These are phyloP conservation scores for Pancytospora philotis DNA, from an alignment of 371 early-diverging fungal species.

Conservation along the genomic window DNA sequence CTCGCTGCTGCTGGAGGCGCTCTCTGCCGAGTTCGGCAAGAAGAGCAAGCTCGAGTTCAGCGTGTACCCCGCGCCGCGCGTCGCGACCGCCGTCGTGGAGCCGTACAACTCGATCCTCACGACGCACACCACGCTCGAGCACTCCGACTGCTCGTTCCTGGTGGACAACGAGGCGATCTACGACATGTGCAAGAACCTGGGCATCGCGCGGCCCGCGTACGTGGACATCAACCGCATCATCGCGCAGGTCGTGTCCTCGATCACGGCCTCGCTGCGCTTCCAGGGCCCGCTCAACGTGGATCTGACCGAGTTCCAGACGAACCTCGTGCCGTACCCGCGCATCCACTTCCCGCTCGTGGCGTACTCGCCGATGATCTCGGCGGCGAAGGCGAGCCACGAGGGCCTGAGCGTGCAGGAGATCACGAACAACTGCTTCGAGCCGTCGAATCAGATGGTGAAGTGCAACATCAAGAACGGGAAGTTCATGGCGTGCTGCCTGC, in stretches of 20 bases:
- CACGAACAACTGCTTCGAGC: slow-evolving; percentile 80
- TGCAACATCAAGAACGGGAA: slow-evolving; percentile 82
- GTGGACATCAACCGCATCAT: slow-evolving; percentile 91
- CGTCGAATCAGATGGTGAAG: slow-evolving; percentile 86
- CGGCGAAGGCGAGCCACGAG: slow-evolving; percentile 79
- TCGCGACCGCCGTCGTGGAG: slow-evolving; percentile 91
- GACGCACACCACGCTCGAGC: slow-evolving; percentile 83
- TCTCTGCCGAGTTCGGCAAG: slow-evolving; percentile 89
- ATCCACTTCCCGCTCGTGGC: slow-evolving; percentile 85
- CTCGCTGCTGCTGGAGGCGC: slow-evolving; percentile 83
- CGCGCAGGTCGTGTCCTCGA: slow-evolving; percentile 96
- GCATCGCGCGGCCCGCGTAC: slow-evolving; percentile 89
- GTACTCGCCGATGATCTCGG: slow-evolving; percentile 77
- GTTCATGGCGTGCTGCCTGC: slow-evolving; percentile 84
- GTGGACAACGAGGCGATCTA: slow-evolving; percentile 88
- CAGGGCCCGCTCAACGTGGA: slow-evolving; percentile 87
- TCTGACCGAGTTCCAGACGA: slow-evolving; percentile 86
- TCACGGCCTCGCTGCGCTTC: slow-evolving; percentile 90
- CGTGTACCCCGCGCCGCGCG: slow-evolving; percentile 93
- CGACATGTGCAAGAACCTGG: slow-evolving; percentile 94
- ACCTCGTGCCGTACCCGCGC: slow-evolving; percentile 84
- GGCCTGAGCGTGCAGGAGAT: slow-evolving; percentile 75
- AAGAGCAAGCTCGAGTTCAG: slow-evolving; percentile 95
- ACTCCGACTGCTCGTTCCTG: slow-evolving; percentile 94
- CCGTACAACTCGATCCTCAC: slow-evolving; percentile 83